phyloP scores from a whole-genome alignment of 2,329 filamentous ascomycete species.

The Colletotrichum sp. region DNA sequence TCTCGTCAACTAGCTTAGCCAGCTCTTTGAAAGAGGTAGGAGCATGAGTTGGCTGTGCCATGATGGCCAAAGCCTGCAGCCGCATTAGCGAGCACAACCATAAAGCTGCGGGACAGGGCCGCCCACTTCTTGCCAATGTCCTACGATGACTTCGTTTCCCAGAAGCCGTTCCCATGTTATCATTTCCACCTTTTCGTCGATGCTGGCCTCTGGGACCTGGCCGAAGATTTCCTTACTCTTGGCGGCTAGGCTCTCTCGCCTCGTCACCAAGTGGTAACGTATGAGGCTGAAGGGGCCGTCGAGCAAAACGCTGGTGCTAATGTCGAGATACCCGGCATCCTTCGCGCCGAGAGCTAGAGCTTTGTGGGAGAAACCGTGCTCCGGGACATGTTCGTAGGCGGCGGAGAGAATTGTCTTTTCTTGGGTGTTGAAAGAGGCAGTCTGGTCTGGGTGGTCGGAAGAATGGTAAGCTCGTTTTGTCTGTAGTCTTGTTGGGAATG shows the following conservation, averaged over 20 bases:
- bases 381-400: conserved; percentile 79
- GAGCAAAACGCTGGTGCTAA: conserved; percentile 82
- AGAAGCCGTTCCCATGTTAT: conserved; percentile 79
- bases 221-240: conserved; percentile 43
- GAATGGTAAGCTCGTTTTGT: conserved; percentile 68
- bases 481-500: neutral
- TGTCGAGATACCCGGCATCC: conserved; percentile 86
- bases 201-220: conserved; percentile 30
- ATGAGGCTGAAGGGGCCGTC: conserved; percentile 83
- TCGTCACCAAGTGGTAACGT: conserved; percentile 74
- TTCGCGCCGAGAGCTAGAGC: conserved; percentile 79
- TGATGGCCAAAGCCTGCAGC: conserved; percentile 79
- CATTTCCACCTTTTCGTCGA: conserved; percentile 69
- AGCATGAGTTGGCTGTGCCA: conserved; percentile 84
- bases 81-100: neutral
- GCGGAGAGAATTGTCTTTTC: conserved; percentile 82
- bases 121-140: conserved; percentile 83
- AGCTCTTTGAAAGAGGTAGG: conserved; percentile 80
- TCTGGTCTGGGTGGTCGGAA: conserved; percentile 67
- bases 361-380: conserved; percentile 79
- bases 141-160: conserved; percentile 74
- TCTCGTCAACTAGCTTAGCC: conserved; percentile 84
- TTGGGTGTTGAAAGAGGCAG: conserved; percentile 66
- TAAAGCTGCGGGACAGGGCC: neutral
- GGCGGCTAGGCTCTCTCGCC: conserved; percentile 64